Base-by-base conservation (phyloP, 2,329 filamentous ascomycete genomes). In the Botrytis galanthina region DNA sequence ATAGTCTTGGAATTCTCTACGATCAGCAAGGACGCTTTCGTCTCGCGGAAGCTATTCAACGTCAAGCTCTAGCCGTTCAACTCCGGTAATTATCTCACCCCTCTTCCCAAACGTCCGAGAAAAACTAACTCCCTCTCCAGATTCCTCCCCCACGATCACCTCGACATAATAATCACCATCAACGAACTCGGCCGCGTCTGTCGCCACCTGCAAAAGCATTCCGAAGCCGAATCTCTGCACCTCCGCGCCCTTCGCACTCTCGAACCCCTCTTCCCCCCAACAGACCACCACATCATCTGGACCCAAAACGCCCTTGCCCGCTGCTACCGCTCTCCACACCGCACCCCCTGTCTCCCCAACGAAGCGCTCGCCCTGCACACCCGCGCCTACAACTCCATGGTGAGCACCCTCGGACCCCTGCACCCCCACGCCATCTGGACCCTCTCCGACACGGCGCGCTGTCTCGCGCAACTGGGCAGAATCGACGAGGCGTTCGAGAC, bases 161-260 rank as follows among this genome's bases (percentile, higher is more conserved):
- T 72, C 29, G 71, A 72, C 26, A 72, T 72, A 68, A 72, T 68
- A 5, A 68, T 72, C 29, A 72, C 71, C 29, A 72, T 69, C 42
- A 72, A 72, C 51, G 71, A 72, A 69, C 71, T 72, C 48, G 71
- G 71, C 5, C 71, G 71, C 37, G 71, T 72, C 32, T 69, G 71
- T 7, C 51, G 71, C 2, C 71, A 72, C 39, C 71, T 69, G 0
- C 62, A 72, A 48, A 72, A 72, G 22, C 32, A 72, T n/a, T 26
- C 29, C 39, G 63, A 72, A 72, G 71, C 71, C 2, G 71, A 72
- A 44, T 59, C 62, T 22, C 71, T 72, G 0, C 71, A 72, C 7
- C 71, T 37, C 18, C 71, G 63, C 51, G 71, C 71, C 4, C 51
- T 72, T 10, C 29, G 39, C 3, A 69, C 71, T 20, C 51, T 72